Evolutionary conservation across 2,329 filamentous ascomycete genomes (phyloP), one percentile per base, ranked within the genome.

Genomic region (Aspergillus pseudotamarii): DNA sequence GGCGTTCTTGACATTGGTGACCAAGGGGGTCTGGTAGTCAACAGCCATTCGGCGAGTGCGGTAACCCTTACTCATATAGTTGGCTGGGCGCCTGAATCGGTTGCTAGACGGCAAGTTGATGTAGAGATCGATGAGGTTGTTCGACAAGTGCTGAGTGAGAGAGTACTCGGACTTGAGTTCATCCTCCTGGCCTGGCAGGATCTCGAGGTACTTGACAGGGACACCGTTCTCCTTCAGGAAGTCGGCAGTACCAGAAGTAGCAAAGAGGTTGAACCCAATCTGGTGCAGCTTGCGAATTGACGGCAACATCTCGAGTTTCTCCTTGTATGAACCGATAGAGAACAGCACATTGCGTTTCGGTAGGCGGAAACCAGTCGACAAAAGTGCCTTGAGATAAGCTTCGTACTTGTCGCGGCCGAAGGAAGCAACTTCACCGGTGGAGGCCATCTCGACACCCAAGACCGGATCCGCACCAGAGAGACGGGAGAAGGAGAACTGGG

Each of bases 71-170:
- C 92, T 96, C 90, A 99, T 96, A 82, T 98, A 99, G 84, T 93
- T 99, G 72, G 95, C 95, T 36, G 95, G 95, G 69, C 95, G 89
- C 72, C 95, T 89, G 85, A 96, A 99, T 79, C 94, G 92, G 84
- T 99, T 99, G 87, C 88, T 97, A 14, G 95, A 98, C n/a, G 95
- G 95, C 80, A 99, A 81, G 80, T 99, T 99, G 88, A 99, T 97
- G 83, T 99, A 99, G 64, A 99, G 83, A 78, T 98, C 94, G 73
- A 99, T 99, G 79, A 95, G 89, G 82, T 98, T 98, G 83, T 97
- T 98, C 63, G 94, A 91, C 80, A 99, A 83, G 82, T 97, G 94
- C 81, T 98, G 93, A 1, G 93, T 97, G 66, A 99, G 86, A 10
- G 95, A 99, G 82, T 96, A 99, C 81, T 99, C 95, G 0, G 93